These are phyloP conservation scores for Parastagonospora avenae DNA, from an alignment of 2,329 filamentous ascomycete species.

Conservation along the genomic window DNA sequence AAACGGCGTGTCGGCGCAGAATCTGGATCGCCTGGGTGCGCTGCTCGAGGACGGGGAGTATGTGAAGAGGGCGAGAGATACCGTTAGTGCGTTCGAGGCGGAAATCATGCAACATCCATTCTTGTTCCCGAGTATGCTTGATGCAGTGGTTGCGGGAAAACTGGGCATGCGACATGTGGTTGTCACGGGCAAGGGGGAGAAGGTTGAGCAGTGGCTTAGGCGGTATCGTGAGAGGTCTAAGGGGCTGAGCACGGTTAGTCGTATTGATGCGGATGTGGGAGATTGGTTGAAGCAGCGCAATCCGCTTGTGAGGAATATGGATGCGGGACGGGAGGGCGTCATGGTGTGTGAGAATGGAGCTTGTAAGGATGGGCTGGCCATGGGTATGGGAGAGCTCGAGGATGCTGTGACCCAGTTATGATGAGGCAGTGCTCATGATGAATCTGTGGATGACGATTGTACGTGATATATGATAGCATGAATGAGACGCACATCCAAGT, in stretches of 20 bases:
- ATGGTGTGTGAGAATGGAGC: conserved; percentile 47
- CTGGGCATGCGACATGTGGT: conserved; percentile 70
- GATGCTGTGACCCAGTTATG: conserved; percentile 19
- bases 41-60: conserved; percentile 71
- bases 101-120: conserved; percentile 94
- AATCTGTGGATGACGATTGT: background rate
- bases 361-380: conserved; percentile 51
- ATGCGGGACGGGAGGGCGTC: conserved; percentile 43
- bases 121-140: conserved; percentile 82
- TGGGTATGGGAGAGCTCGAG: conserved; percentile 36
- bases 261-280: conserved; percentile 40
- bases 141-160: conserved; percentile 73
- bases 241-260: conserved; percentile 37
- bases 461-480: background rate
- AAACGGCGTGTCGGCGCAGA: conserved; percentile 84
- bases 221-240: conserved; percentile 49
- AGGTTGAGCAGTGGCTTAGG: conserved; percentile 48
- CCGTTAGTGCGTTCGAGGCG: conserved; percentile 83
- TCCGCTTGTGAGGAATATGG: conserved; percentile 50
- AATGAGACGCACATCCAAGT: background rate
- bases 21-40: conserved; percentile 79
- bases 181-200: conserved; percentile 56
- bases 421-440: background rate
- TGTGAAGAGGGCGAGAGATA: conserved; percentile 69
- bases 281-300: conserved; percentile 60